Evolutionary conservation across 495 filamentous ascomycete species (phyloP).

Genomic region (Hypoxylon lenormandii): DNA sequence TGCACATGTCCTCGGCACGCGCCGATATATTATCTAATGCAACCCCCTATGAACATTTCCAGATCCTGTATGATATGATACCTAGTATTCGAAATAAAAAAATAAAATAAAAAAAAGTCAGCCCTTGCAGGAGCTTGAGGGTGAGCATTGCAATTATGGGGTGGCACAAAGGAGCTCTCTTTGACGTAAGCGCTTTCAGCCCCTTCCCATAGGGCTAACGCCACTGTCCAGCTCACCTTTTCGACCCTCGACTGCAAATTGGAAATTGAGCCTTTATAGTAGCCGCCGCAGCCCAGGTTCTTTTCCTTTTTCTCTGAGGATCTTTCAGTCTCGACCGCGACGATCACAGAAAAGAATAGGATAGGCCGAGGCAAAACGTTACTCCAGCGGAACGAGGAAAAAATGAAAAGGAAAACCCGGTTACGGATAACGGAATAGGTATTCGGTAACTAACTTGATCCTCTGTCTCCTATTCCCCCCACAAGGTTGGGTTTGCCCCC

Average conservation of each 20-base stretch:
- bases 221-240: constrained; percentile 16
- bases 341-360: neutral
- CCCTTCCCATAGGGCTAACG: constrained; percentile 31
- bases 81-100: too few species aligned
- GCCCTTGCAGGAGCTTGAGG: constrained; percentile 37
- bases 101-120: too few species aligned
- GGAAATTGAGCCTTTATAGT: neutral
- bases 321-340: neutral
- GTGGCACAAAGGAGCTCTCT: constrained; percentile 22
- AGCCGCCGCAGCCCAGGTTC: neutral
- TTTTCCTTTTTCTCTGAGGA: neutral
- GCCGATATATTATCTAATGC: neutral
- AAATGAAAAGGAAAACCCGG: neutral
- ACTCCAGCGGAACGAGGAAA: neutral
- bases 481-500: constrained; percentile 18
- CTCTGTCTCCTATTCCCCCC: constrained; percentile 24
- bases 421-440: neutral
- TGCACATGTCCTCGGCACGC: neutral
- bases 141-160: constrained; percentile 6
- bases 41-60: neutral
- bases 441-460: neutral
- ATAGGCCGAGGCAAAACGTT: constrained; percentile 7
- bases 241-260: neutral
- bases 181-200: constrained; percentile 40
- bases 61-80: too few species aligned